These are phyloP conservation scores for Teratosphaeria nubilosa DNA, from an alignment of 2,329 filamentous ascomycete species.

Conservation along the genomic window DNA sequence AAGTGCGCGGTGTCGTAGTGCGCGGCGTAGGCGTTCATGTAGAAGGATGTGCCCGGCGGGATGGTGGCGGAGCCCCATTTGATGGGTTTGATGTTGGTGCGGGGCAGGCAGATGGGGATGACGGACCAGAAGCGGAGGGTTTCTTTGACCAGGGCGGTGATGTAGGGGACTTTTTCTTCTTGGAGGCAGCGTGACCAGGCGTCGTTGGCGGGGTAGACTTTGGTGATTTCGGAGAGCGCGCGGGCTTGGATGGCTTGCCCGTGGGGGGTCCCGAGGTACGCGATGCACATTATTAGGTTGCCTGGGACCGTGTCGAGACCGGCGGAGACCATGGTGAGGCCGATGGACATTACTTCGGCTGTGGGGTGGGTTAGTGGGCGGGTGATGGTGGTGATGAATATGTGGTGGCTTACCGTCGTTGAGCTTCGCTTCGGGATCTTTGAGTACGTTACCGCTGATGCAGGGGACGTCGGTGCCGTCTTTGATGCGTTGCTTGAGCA, in stretches of 20 bases:
- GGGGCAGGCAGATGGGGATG: conserved; percentile 66
- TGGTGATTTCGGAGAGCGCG: conserved; percentile 60
- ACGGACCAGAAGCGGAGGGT: conserved; percentile 70
- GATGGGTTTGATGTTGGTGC: conserved; percentile 63
- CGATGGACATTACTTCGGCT: conserved; percentile 72
- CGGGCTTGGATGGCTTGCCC: conserved; percentile 61
- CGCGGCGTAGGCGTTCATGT: conserved; percentile 69
- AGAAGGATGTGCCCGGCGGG: conserved; percentile 67
- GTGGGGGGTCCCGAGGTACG: conserved; percentile 57
- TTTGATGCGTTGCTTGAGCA: conserved; percentile 50
- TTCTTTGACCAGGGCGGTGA: conserved; percentile 71
- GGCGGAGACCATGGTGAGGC: conserved; percentile 71
- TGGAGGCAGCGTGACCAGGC: conserved; percentile 65
- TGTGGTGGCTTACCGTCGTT: conserved; percentile 45
- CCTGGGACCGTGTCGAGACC: conserved; percentile 73
- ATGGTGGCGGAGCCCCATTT: conserved; percentile 57
- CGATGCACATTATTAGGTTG: conserved; percentile 70
- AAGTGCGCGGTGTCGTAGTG: conserved; percentile 64
- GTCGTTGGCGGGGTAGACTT: conserved; percentile 61
- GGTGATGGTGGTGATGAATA: not conserved
- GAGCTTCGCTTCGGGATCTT: conserved; percentile 59
- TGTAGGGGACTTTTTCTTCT: conserved; percentile 67
- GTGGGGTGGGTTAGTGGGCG: not conserved
- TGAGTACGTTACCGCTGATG: conserved; percentile 60
- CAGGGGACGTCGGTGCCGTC: conserved; percentile 58